These are phyloP conservation scores for Rhododendron molle DNA, from an alignment of 148 eudicot genomes.

Conservation along the genomic window DNA sequence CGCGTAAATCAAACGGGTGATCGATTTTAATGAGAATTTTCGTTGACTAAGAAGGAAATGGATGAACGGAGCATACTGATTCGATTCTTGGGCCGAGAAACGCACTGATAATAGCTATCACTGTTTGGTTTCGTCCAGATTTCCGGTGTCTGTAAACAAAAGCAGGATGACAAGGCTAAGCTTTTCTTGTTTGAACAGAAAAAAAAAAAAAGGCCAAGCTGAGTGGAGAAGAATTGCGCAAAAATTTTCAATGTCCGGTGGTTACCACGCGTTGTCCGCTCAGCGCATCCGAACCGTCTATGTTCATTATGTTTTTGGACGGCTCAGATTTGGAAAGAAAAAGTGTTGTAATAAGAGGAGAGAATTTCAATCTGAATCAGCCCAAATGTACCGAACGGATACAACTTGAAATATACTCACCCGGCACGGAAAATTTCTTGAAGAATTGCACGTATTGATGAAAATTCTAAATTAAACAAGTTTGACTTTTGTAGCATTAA, in stretches of 20 bases:
- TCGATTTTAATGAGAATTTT: too few relatives aligned
- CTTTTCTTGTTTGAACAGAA: too few relatives aligned
- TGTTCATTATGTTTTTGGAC: too few relatives aligned
- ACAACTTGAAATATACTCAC: fast-evolving
- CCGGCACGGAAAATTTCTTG: too few relatives aligned
- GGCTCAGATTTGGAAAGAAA: too few relatives aligned
- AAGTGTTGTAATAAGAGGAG: too few relatives aligned
- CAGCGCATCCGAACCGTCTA: fast-evolving
- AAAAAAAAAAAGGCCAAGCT: not conserved
- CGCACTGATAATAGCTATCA: constrained; percentile 36
- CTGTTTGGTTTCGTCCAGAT: constrained; percentile 53
- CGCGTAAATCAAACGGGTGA: not conserved
- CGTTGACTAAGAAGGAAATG: not conserved
- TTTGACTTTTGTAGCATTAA: not conserved
- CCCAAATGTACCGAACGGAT: too few relatives aligned
- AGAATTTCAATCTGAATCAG: too few relatives aligned
- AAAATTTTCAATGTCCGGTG: too few relatives aligned
- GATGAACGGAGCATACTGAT: constrained; percentile 26
- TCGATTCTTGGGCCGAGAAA: constrained; percentile 32
- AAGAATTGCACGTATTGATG: too few relatives aligned
- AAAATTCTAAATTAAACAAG: not conserved
- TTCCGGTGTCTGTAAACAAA: constrained; percentile 26
- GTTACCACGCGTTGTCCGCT: too few relatives aligned
- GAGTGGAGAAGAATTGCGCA: not conserved
- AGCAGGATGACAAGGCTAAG: not conserved